Evolutionary conservation across 345 rosid genomes (phyloP), one percentile per base, ranked within the genome.

Genomic region (Capsella bursapastoris): DNA sequence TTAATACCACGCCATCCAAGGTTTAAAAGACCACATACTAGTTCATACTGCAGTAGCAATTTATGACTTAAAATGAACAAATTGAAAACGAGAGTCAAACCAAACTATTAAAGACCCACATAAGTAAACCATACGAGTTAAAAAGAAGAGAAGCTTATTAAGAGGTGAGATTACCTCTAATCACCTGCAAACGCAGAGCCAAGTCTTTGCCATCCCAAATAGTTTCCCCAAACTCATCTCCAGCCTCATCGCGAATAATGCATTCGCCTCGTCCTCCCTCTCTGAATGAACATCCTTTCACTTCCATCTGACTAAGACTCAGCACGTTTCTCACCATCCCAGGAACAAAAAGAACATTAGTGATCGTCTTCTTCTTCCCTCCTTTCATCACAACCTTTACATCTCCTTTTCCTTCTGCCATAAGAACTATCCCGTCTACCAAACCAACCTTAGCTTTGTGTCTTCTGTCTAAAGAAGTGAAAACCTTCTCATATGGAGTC

Each of bases 341-440:
- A 0, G 64, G 70, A 18, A 72, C 77, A 44, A 53, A 72, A 43
- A 72, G 43, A 70, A 64, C 70, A 53, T 55, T n/a, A 1, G 0
- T 44, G 57, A 73, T 45, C 7, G 77, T 73, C 77, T 64, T 73
- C 77, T 55, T 47, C 71, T 73, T 73, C 47, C 70, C 70, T 4
- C n/a, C 64, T 64, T 72, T 72, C 77, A 72, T 72, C 48, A 8
- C 13, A 13, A 64, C 6, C 70, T 64, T 72, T 0, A 72, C 57
- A 34, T 53, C 56, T 43, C 77, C 77, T 22, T 1, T 18, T 43
- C 77, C 76, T 63, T 72, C 63, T 1, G 16, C 76, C 63, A 52
- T 5, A 7, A 72, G 2, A 44, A 63, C 35, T 1, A 15, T 52
- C 32, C 70, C 70, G 8, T 72, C 70, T 3, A 16, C 76, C 63